Evolutionary conservation across 192 early-diverging fungal genomes (phyloP).

Genomic region (Pilaira anomala): DNA sequence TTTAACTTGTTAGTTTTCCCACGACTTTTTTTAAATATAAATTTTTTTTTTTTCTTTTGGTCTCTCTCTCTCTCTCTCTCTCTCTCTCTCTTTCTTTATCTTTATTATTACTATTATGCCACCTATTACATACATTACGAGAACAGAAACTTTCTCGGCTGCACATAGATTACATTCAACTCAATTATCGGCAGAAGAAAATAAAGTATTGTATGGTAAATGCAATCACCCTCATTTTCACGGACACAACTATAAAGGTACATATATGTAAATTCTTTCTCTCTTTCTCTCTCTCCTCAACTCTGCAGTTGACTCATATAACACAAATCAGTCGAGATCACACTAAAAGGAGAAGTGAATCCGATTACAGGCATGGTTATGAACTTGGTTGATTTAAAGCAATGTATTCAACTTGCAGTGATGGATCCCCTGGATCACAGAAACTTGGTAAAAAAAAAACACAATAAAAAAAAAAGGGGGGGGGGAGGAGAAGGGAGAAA

Average conservation of each 20-base stretch:
- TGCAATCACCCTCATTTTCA: conserved; percentile 84
- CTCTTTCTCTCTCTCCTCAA: background rate
- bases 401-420: conserved; percentile 66
- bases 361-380: conserved; percentile 85
- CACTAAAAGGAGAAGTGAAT: conserved; percentile 70
- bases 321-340: conserved; percentile 57
- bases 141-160: conserved; percentile 80
- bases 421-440: conserved; percentile 84
- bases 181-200: conserved; percentile 69
- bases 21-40: too few species aligned
- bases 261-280: background rate
- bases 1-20: too few species aligned
- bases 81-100: background rate
- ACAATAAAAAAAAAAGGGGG: background rate
- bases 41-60: background rate
- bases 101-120: conserved; percentile 13
- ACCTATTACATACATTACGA: conserved; percentile 67
- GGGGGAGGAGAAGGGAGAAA: too few species aligned
- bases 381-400: conserved; percentile 78
- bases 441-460: conserved; percentile 58
- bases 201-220: conserved; percentile 77
- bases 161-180: conserved; percentile 86
- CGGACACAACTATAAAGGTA: conserved; percentile 89
- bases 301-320: too few species aligned
- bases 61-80: background rate